These are phyloP conservation scores for Zancudomyces culisetae DNA, from an alignment of 371 early-diverging fungal species.

Conservation along the genomic window DNA sequence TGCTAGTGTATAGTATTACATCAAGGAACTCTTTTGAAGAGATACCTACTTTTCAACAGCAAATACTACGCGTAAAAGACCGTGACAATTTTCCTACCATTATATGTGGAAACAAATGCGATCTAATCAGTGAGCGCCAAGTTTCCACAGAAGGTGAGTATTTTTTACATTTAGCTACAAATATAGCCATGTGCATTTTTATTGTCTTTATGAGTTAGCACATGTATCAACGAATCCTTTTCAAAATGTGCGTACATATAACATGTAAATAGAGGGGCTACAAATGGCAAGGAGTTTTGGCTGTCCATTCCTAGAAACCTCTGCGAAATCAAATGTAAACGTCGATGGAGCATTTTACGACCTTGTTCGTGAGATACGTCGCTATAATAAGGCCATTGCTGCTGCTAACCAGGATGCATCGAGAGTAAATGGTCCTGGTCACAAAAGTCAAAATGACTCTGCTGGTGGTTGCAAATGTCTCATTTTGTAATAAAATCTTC, in stretches of 20 bases:
- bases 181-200: too few species aligned
- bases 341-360: slow-evolving; percentile 81
- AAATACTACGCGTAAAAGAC: slow-evolving; percentile 79
- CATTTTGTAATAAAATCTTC: slow-evolving; percentile 13
- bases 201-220: too few species aligned
- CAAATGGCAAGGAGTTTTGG: slow-evolving; percentile 58
- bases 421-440: neutral
- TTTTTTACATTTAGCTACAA: neutral
- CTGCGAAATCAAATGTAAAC: slow-evolving; percentile 73
- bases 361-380: slow-evolving; percentile 69
- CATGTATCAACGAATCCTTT: too few species aligned
- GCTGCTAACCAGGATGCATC: neutral
- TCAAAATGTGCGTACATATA: neutral
- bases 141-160: slow-evolving; percentile 27
- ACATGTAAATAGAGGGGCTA: slow-evolving; percentile 36
- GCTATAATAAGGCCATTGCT: slow-evolving; percentile 27
- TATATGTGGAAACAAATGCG: slow-evolving; percentile 86
- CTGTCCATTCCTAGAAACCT: slow-evolving; percentile 77
- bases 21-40: slow-evolving; percentile 72
- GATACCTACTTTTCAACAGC: slow-evolving; percentile 63
- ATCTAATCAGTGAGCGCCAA: slow-evolving; percentile 61
- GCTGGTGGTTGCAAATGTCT: slow-evolving; percentile 16
- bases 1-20: slow-evolving; percentile 59
- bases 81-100: slow-evolving; percentile 71
- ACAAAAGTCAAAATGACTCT: slow-evolving; percentile 10